Evolutionary conservation across 148 eudicot species (phyloP).

Genomic region (Camellia sinensis): DNA sequence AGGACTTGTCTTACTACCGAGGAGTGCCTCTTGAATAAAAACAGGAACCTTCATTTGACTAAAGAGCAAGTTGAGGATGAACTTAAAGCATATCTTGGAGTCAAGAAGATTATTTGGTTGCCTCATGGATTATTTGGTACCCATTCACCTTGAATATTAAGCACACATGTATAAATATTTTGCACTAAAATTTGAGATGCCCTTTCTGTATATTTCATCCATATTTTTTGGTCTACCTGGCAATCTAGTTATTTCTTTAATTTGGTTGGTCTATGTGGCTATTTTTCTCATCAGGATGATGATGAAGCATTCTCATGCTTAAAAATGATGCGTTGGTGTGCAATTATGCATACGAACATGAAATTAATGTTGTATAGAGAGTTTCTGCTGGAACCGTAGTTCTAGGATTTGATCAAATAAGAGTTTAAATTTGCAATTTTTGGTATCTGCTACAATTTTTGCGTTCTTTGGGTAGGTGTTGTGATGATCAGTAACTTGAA

Average conservation of each 20-base stretch:
- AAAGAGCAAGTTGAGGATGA: constrained; percentile 77
- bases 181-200: not conserved
- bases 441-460: not conserved
- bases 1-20: constrained; percentile 73
- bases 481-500: not conserved
- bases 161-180: not conserved
- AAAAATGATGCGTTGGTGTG: not conserved
- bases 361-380: not conserved
- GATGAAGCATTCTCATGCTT: not conserved
- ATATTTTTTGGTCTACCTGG: not conserved
- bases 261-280: not conserved
- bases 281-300: not conserved
- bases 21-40: constrained; percentile 91
- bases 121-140: constrained; percentile 88
- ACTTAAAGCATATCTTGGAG: constrained; percentile 85
- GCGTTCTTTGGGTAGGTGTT: not conserved
- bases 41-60: constrained; percentile 83
- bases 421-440: not conserved
- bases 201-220: not conserved
- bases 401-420: not conserved
- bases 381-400: not conserved
- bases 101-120: constrained; percentile 82
- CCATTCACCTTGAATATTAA: constrained; percentile 8
- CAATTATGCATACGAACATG: not conserved
- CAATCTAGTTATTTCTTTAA: not conserved